A percentile compares a stretch with the other conserved stretches of the same genome.
phyloP scores from a whole-genome alignment of 1,139 yeast genomes.

The Ogataea hybrid region DNA sequence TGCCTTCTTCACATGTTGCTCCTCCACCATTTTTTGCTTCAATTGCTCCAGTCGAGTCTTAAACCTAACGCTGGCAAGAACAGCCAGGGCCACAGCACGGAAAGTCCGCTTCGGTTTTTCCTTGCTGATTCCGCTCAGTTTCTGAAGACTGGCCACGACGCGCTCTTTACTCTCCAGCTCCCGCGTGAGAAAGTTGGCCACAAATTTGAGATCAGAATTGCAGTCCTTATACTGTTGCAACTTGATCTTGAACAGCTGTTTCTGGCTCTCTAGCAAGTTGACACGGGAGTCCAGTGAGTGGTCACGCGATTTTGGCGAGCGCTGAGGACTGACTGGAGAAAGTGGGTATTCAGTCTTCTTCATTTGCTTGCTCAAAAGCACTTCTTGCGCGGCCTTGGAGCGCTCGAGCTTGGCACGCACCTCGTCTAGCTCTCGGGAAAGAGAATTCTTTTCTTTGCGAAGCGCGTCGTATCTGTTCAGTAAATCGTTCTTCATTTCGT shows the following conservation, averaged over 20 bases:
- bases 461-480: constrained; percentile 25
- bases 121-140: constrained; percentile 34
- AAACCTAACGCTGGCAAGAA: constrained; percentile 55
- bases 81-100: constrained; percentile 46
- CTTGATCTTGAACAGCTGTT: constrained; percentile 23
- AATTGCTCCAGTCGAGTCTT: constrained; percentile 32
- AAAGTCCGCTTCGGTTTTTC: constrained; percentile 27
- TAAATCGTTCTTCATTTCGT: constrained; percentile 32
- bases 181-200: constrained; percentile 47
- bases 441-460: constrained; percentile 21
- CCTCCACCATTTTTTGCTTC: constrained; percentile 17
- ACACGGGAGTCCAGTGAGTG: constrained; percentile 4
- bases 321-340: constrained; percentile 29
- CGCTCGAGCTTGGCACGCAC: constrained; percentile 18
- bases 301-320: background rate
- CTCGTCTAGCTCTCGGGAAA: constrained; percentile 23
- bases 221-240: constrained; percentile 28
- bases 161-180: constrained; percentile 46
- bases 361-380: constrained; percentile 15
- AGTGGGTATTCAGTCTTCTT: constrained; percentile 20
- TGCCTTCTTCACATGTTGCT: constrained; percentile 15
- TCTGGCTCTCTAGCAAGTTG: constrained; percentile 23
- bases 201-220: constrained; percentile 49
- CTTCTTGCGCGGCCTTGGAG: constrained; percentile 19
- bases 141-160: constrained; percentile 24